phyloP scores from a whole-genome alignment of 257 asterid genomes.

The Fraxinus cuspidata region DNA sequence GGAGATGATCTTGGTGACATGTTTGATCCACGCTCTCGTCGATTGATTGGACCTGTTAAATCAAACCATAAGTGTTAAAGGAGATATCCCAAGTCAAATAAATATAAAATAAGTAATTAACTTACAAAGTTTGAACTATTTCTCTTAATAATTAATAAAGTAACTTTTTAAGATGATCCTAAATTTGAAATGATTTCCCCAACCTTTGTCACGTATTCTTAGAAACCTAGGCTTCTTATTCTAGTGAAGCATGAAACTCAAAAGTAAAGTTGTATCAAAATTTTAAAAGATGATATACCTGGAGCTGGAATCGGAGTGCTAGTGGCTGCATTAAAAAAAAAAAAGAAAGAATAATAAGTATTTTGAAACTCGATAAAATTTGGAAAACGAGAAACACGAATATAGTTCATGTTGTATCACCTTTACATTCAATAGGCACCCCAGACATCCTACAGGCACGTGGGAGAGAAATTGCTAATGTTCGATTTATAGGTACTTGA shows the following conservation, averaged over 20 bases:
- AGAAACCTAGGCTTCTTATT: not conserved
- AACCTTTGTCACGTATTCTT: not conserved
- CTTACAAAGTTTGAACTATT: too few species aligned
- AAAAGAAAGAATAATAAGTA: not conserved
- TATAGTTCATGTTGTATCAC: conserved; percentile 22
- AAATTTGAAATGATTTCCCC: not conserved
- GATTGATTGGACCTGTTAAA: conserved; percentile 35
- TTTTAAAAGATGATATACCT: conserved; percentile 39
- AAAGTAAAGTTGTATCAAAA: not conserved
- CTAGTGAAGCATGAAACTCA: too few species aligned
- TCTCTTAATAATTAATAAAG: too few species aligned
- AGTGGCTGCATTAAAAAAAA: conserved; percentile 34
- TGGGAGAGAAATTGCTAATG: conserved; percentile 63
- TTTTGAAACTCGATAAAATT: not conserved
- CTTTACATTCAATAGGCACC: conserved; percentile 72
- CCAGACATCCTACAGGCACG: conserved; percentile 67
- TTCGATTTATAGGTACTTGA: conserved; percentile 55
- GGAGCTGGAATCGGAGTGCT: conserved; percentile 67
- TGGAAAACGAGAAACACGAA: not conserved
- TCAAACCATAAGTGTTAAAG: not conserved
- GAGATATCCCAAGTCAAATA: too few species aligned
- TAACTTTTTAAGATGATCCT: too few species aligned
- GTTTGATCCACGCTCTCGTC: conserved; percentile 31
- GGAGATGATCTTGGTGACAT: conserved; percentile 31
- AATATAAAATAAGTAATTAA: too few species aligned